Evolutionary conservation across 1,284 basidiomycete species (phyloP).

Genomic region (Pascua guehoae): DNA sequence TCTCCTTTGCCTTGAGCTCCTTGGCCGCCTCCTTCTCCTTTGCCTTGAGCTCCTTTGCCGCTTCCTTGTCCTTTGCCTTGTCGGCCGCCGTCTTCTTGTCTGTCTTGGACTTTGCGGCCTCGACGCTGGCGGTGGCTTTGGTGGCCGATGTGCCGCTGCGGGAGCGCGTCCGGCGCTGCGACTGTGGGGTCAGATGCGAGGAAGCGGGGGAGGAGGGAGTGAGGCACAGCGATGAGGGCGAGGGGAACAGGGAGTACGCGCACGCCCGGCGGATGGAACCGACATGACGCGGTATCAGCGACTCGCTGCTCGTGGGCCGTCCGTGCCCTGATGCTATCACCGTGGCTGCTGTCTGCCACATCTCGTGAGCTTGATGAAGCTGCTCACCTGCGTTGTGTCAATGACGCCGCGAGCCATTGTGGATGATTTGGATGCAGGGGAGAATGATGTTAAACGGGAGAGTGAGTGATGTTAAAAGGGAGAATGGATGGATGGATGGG

Average conservation of each 20-base stretch:
- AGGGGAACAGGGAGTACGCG: not conserved
- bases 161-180: not conserved
- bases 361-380: too few relatives aligned
- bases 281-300: too few relatives aligned
- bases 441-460: not conserved
- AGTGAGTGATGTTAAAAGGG: not conserved
- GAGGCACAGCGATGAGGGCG: not conserved
- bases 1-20: conserved; percentile 5
- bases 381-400: not conserved
- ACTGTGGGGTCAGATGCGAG: not conserved
- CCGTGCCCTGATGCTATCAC: not conserved
- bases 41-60: not conserved
- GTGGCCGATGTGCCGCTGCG: not conserved
- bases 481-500: not conserved
- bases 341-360: too few relatives aligned
- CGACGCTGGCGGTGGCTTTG: not conserved
- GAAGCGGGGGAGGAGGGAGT: not conserved
- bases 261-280: too few relatives aligned
- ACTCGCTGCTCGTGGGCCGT: not conserved
- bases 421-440: not conserved
- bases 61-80: conserved; percentile 2
- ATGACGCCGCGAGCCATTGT: too few relatives aligned
- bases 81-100: conserved; percentile 1
- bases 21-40: not conserved
- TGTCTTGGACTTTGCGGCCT: conserved; percentile 1